Conservation (phyloP, 768 basidiomycete species). For the Coprinellus aureogranulatus region DNA sequence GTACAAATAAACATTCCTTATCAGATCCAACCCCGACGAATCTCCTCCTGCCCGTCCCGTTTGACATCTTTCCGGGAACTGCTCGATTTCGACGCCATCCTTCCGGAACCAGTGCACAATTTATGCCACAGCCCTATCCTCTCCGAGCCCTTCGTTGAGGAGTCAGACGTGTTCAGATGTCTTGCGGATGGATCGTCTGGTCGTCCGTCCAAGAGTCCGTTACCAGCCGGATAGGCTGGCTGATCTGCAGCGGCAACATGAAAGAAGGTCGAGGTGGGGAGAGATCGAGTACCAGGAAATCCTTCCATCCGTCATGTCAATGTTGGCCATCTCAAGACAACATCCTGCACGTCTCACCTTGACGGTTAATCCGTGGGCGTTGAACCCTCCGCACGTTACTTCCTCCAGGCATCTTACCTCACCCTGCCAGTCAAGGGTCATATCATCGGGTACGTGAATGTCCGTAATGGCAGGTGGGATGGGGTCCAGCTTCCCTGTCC, state of each 20-base stretch:
- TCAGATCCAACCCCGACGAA: conserved; percentile 7
- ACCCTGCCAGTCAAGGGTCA: conserved; percentile 55
- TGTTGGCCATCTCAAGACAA: background rate
- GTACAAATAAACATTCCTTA: conserved; percentile 3
- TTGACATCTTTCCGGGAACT: conserved; percentile 5
- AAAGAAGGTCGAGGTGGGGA: conserved; percentile 45
- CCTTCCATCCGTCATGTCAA: conserved; percentile 32
- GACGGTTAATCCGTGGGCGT: conserved; percentile 40
- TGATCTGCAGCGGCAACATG: conserved; percentile 40
- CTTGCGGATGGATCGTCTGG: conserved; percentile 34
- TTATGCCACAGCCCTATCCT: conserved; percentile 10
- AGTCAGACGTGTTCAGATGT: conserved; percentile 21
- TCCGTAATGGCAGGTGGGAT: conserved; percentile 25
- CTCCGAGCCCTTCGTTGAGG: conserved; percentile 25
- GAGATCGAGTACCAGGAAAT: conserved; percentile 52
- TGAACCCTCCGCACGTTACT: conserved; percentile 44
- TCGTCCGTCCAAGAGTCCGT: conserved; percentile 50
- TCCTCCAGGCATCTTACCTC: conserved; percentile 41
- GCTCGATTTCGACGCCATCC: too few species aligned
- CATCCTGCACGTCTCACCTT: conserved; percentile 38
- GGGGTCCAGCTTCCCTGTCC: conserved; percentile 43
- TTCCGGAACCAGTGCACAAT: too few species aligned
- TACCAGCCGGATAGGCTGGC: conserved; percentile 51
- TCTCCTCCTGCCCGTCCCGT: conserved; percentile 15
- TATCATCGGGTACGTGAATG: conserved; percentile 20